Evolutionary conservation across 495 filamentous ascomycete genomes (phyloP).

Genomic region (Penicillium salamii): DNA sequence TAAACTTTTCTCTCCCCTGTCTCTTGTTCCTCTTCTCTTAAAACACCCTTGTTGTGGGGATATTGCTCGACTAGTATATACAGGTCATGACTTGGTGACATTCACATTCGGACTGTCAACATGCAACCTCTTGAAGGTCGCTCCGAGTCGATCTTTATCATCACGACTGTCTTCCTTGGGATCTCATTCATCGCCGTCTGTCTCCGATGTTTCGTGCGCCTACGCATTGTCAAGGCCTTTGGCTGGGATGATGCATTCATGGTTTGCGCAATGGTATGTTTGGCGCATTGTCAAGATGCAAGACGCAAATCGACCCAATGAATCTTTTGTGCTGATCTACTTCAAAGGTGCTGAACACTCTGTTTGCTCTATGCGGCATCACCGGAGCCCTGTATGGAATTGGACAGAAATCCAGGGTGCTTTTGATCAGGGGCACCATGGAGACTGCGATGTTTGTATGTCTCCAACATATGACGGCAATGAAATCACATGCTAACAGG

Average conservation of each 20-base stretch:
- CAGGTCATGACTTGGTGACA: constrained; percentile 15
- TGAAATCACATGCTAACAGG: constrained; percentile 9
- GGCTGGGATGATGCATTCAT: constrained; percentile 46
- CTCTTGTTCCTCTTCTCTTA: neutral
- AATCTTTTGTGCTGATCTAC: neutral
- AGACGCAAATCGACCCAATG: no score
- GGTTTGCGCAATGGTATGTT: constrained; percentile 40
- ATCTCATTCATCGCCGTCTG: constrained; percentile 38
- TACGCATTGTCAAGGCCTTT: constrained; percentile 39
- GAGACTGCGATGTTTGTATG: constrained; percentile 44
- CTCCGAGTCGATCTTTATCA: constrained; percentile 36
- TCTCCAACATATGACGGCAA: constrained; percentile 4
- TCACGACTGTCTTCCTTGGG: constrained; percentile 37
- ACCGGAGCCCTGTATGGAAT: constrained; percentile 36
- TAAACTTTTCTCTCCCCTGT: constrained; percentile 3
- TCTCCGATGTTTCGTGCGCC: constrained; percentile 41
- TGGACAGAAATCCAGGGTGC: constrained; percentile 22
- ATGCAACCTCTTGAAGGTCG: constrained; percentile 39
- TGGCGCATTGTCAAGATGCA: neutral
- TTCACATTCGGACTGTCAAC: constrained; percentile 9
- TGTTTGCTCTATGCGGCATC: constrained; percentile 41
- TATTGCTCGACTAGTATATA: neutral
- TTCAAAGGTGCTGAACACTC: constrained; percentile 24
- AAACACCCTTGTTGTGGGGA: constrained; percentile 3
- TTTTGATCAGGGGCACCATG: constrained; percentile 16